phyloP scores from a whole-genome alignment of 2,329 filamentous ascomycete species.

The Trichophyton rubrum region DNA sequence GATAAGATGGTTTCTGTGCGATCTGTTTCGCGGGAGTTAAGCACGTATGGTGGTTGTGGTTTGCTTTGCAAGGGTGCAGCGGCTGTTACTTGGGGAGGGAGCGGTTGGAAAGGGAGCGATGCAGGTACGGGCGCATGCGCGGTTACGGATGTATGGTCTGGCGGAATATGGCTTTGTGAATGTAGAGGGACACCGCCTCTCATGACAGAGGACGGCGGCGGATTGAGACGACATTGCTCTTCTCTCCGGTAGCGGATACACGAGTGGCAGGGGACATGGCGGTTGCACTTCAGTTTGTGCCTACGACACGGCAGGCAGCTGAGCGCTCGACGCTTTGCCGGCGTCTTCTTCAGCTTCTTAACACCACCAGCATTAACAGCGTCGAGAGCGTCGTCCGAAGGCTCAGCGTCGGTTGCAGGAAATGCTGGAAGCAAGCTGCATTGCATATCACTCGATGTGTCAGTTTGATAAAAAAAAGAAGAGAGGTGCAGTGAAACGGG shows the following conservation, averaged over 20 bases:
- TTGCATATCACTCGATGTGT: not conserved
- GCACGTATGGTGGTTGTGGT: not conserved
- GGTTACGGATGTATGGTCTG: not conserved
- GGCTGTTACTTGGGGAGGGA: not conserved
- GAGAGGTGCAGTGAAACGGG: not conserved
- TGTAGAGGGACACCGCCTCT: slow-evolving; percentile 1
- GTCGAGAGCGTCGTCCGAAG: slow-evolving; percentile 1
- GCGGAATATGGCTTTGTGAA: not conserved
- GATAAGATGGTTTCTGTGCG: not conserved
- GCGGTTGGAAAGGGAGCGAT: not conserved
- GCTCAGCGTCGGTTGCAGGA: not conserved
- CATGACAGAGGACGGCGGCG: slow-evolving; percentile 16
- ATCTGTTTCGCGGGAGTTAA: not conserved
- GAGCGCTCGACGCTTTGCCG: slow-evolving; percentile 14
- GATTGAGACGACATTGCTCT: slow-evolving; percentile 21
- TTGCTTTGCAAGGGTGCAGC: not conserved
- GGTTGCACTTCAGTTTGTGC: slow-evolving; percentile 25
- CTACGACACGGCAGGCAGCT: slow-evolving; percentile 24
- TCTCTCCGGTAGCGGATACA: slow-evolving; percentile 22
- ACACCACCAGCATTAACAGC: not conserved
- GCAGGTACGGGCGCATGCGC: not conserved
- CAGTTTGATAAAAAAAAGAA: not conserved
- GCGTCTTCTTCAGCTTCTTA: slow-evolving; percentile 5
- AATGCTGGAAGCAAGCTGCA: not conserved
- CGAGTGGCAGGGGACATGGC: slow-evolving; percentile 22